These are phyloP conservation scores for Colletotrichum sp. DNA, from an alignment of 2,329 filamentous ascomycete genomes.

Conservation along the genomic window DNA sequence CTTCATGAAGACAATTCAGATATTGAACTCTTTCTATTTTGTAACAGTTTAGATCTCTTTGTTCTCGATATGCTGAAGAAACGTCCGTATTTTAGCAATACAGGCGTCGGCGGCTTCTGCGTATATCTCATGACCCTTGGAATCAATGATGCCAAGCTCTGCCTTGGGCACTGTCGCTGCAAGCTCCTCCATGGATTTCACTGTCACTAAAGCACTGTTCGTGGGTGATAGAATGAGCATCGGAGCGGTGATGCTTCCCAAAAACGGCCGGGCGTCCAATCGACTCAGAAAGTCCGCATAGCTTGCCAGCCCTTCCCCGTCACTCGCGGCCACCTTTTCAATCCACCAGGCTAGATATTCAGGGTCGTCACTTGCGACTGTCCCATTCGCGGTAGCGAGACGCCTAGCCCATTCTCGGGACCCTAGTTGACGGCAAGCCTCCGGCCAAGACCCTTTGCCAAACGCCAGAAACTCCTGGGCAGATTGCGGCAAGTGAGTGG, in stretches of 20 bases:
- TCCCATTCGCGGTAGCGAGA: background rate
- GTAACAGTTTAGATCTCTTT: background rate
- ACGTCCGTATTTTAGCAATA: background rate
- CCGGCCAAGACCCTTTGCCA: background rate
- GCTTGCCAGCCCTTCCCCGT: background rate
- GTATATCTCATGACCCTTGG: background rate
- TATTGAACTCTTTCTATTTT: background rate
- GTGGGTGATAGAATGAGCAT: background rate
- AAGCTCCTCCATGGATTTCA: background rate
- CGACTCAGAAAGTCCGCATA: background rate
- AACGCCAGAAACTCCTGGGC: background rate
- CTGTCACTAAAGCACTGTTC: background rate
- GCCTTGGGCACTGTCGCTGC: background rate
- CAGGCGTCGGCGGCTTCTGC: background rate
- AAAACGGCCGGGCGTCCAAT: background rate
- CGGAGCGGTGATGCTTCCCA: background rate
- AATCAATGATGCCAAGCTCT: background rate
- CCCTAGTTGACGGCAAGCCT: background rate
- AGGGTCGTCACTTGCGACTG: background rate
- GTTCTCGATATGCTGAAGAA: background rate
- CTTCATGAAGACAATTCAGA: background rate
- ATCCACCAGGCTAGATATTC: background rate
- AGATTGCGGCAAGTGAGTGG: background rate
- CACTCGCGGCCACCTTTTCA: background rate
- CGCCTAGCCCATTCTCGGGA: background rate